A percentile compares a stretch with the other conserved stretches of the same genome.
These are phyloP conservation scores for Agrocybe praecox DNA, from an alignment of 768 basidiomycete genomes.

Conservation along the genomic window DNA sequence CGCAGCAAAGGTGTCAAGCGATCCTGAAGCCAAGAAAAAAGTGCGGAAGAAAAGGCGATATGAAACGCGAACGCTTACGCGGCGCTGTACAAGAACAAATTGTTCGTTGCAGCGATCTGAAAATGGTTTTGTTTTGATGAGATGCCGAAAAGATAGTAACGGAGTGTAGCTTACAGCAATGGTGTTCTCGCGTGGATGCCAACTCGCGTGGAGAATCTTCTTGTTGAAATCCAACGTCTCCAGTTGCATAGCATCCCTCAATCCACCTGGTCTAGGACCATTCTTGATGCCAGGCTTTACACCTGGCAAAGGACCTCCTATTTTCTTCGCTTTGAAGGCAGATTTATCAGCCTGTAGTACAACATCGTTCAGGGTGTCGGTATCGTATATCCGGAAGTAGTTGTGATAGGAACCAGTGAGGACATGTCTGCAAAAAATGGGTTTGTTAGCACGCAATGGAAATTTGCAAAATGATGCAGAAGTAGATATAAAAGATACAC, in stretches of 20 bases:
- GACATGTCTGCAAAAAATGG: conserved; percentile 66
- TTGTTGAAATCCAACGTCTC: conserved; percentile 93
- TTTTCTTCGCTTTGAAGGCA: conserved; percentile 99
- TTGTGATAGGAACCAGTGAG: conserved; percentile 99
- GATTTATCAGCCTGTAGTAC: conserved; percentile 99
- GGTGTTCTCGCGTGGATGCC: conserved; percentile 98
- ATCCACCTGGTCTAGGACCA: conserved; percentile 68
- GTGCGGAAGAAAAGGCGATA: conserved; percentile 12
- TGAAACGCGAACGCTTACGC: conserved; percentile 39
- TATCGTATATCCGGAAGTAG: conserved; percentile 99
- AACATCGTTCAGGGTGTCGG: conserved; percentile 83
- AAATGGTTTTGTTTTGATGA: conserved; percentile 5
- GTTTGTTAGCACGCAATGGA: conserved; percentile 20
- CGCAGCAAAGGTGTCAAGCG: conserved; percentile 12
- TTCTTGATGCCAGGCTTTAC: conserved; percentile 74
- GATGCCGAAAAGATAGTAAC: not conserved
- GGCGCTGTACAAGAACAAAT: conserved; percentile 86
- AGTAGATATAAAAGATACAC: not conserved
- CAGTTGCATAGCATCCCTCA: conserved; percentile 86
- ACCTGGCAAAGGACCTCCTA: conserved; percentile 81
- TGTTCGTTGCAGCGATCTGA: conserved; percentile 96
- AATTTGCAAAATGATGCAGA: conserved; percentile 13
- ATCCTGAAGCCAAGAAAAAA: conserved; percentile 11
- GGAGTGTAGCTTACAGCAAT: conserved; percentile 74
- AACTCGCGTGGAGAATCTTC: conserved; percentile 94